Evolutionary conservation across 495 filamentous ascomycete species (phyloP).

Genomic region (Aspergillus carlsbadensis): DNA sequence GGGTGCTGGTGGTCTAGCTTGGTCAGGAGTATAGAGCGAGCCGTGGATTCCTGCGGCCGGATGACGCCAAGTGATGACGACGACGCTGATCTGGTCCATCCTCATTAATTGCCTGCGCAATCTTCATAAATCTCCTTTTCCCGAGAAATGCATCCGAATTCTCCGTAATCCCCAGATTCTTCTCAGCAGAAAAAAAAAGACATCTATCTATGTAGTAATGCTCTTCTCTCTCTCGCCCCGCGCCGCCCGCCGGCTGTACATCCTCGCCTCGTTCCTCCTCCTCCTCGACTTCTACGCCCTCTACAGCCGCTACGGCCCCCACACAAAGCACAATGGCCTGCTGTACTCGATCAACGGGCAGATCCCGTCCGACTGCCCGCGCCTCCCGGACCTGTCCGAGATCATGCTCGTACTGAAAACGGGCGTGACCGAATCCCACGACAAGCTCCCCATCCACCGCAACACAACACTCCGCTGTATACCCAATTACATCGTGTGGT

Average conservation of each 20-base stretch:
- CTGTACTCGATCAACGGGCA: slow-evolving; percentile 10
- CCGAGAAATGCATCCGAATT: neutral
- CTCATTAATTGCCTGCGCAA: too few relatives aligned
- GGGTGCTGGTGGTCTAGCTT: slow-evolving; percentile 33
- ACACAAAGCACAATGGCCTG: neutral
- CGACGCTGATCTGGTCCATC: neutral
- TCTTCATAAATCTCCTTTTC: too few relatives aligned
- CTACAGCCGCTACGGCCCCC: slow-evolving; percentile 16
- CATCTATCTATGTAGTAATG: slow-evolving; percentile 19
- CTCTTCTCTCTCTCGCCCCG: slow-evolving; percentile 27
- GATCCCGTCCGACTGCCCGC: slow-evolving; percentile 30
- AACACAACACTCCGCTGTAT: slow-evolving; percentile 51
- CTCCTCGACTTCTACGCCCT: slow-evolving; percentile 34
- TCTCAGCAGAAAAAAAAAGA: neutral
- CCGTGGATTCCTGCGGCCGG: neutral
- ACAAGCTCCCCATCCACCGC: slow-evolving; percentile 51
- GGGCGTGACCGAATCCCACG: slow-evolving; percentile 42
- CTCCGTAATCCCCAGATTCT: neutral
- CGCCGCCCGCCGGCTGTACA: slow-evolving; percentile 12
- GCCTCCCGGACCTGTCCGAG: slow-evolving; percentile 43
- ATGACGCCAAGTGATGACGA: slow-evolving; percentile 1
- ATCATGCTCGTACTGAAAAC: slow-evolving; percentile 49
- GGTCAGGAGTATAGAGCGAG: too few relatives aligned
- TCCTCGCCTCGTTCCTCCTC: slow-evolving; percentile 22
- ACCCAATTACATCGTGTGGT: slow-evolving; percentile 55